A percentile compares a stretch with the other conserved stretches of the same genome.
phyloP scores from a whole-genome alignment of 2,329 filamentous ascomycete genomes.

The Fusarium odoratissimum region DNA sequence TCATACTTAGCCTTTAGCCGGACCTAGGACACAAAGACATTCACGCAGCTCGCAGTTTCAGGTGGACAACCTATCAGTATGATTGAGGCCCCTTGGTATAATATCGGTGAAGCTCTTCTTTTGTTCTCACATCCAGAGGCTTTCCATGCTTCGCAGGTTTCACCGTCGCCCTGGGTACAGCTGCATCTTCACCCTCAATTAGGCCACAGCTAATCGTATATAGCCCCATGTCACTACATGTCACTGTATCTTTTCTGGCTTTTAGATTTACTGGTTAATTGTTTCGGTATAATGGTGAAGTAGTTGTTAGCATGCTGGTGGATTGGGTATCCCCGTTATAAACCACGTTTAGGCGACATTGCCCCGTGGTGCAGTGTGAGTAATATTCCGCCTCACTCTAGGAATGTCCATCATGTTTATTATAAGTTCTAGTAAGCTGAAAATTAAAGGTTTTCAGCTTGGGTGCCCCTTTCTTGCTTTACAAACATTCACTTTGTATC shows the following conservation, averaged over 20 bases:
- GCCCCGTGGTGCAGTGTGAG: neutral
- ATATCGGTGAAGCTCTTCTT: neutral
- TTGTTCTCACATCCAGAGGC: neutral
- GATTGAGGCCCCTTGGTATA: neutral
- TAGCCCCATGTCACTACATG: neutral
- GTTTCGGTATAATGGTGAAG: neutral
- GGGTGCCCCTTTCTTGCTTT: neutral
- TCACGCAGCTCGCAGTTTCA: neutral
- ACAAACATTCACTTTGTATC: neutral
- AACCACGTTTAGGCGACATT: neutral
- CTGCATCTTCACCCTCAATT: neutral
- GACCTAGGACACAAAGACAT: neutral
- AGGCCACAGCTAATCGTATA: neutral
- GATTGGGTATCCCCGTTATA: neutral
- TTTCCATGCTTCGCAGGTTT: neutral
- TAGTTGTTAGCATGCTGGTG: neutral
- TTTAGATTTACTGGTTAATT: neutral
- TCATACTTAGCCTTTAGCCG: neutral
- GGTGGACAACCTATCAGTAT: too few relatives aligned
- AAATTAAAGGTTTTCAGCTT: too few relatives aligned
- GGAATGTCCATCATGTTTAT: neutral
- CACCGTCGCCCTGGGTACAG: neutral
- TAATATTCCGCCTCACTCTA: too few relatives aligned
- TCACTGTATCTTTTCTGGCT: neutral
- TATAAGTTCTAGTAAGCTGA: neutral